phyloP scores from a whole-genome alignment of 306 rosid species.

The Malus orientalis region DNA sequence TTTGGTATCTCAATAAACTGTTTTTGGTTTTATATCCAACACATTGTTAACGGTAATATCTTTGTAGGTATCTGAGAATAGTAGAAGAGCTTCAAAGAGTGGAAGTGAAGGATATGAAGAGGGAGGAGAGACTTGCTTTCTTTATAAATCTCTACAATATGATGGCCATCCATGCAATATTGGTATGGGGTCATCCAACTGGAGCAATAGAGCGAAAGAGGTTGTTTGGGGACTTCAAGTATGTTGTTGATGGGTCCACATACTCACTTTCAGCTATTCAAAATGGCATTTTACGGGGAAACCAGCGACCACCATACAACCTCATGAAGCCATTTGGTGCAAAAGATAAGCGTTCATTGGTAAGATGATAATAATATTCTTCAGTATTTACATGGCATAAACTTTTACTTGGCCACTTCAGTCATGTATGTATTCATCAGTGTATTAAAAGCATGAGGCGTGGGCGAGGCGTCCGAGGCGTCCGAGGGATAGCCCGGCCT shows the following conservation, averaged over 20 bases:
- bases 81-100: constrained; percentile 94
- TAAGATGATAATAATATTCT: constrained; percentile 15
- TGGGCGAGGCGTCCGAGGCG: too few relatives aligned
- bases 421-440: not conserved
- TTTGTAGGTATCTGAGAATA: constrained; percentile 74
- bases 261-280: constrained; percentile 87
- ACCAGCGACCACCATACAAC: constrained; percentile 84
- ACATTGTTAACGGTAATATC: constrained; percentile 3
- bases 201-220: constrained; percentile 76
- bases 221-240: constrained; percentile 70
- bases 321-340: constrained; percentile 82
- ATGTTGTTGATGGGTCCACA: constrained; percentile 70
- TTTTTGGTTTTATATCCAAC: not conserved
- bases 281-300: constrained; percentile 89
- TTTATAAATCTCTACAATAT: constrained; percentile 87
- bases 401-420: not conserved
- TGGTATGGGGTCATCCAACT: constrained; percentile 65
- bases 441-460: too few relatives aligned
- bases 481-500: too few relatives aligned
- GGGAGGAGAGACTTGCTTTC: constrained; percentile 92
- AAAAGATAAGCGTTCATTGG: constrained; percentile 64
- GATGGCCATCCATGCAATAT: constrained; percentile 91
- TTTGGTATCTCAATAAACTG: constrained; percentile 4
- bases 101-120: constrained; percentile 49
- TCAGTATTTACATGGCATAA: not conserved